Evolutionary conservation across 2,329 filamentous ascomycete species (phyloP), one percentile per base, ranked within the genome.

Genomic region (Alternaria gaisen): DNA sequence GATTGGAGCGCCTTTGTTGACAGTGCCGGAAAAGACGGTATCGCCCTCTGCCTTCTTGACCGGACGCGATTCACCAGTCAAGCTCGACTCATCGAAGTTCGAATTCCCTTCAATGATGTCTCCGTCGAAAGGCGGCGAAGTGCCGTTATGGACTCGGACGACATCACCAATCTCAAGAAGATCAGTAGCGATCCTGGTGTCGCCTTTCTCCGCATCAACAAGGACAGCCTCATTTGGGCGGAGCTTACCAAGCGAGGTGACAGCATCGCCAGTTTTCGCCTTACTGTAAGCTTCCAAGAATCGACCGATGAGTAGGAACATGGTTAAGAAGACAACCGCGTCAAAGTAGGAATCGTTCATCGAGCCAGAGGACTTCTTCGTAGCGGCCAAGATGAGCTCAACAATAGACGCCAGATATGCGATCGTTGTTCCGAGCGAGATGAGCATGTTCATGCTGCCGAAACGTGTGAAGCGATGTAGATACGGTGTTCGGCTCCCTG

Each of bases 401-500:
- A 88, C 90, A 24, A 97, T 81, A 0, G 93, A 97, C 0, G 92
- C 90, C 63, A 96, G 82, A 76, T 97, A 97, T 1, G 94, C 94
- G 61, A 97, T 92, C 2, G 88, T 90, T 0, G 94, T 97, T 6
- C 93, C 94, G 2, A 97, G 84, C 8, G 91, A 95, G 79, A 97
- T 94, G 61, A 97, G 85, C 82, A 96, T 90, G 74, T 97, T 97
- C 94, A 97, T 97, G 81, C 93, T 97, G 9, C 94, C 94, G 72
- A 97, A 97, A n/a, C 91, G 89, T 77, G 93, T 93, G 72, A 97
- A 94, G 14, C 94, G 85, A 68, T 90, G 86, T 16, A 91, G 70
- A 4, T 96, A 76, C 0, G 92, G 91, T 1, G 90, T 90, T 38
- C 85, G 87, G 74, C 92, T 97, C 28, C 88, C 87, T 3, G 82